Conservation (phyloP, 2,329 filamentous ascomycete genomes). For the Pseudogymnoascus sp. region DNA sequence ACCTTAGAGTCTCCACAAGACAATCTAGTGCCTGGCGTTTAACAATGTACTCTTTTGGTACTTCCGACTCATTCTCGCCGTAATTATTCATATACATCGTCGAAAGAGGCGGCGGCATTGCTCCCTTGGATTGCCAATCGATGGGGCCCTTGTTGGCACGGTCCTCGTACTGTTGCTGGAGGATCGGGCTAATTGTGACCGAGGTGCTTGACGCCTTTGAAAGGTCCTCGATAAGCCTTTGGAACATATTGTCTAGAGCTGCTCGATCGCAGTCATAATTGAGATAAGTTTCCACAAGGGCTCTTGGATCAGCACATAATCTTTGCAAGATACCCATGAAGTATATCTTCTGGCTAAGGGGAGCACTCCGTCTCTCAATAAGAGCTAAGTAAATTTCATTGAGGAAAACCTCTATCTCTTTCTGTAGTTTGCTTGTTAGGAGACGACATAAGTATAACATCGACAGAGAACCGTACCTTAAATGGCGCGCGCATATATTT, state of each 20-base stretch:
- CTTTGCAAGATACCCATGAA: slow-evolving; percentile 81
- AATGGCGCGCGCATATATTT: slow-evolving; percentile 88
- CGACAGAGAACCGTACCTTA: slow-evolving; percentile 52
- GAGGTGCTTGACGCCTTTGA: slow-evolving; percentile 78
- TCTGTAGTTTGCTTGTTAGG: slow-evolving; percentile 41
- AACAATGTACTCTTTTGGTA: slow-evolving; percentile 82
- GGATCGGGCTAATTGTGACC: slow-evolving; percentile 62
- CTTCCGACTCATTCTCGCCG: slow-evolving; percentile 57
- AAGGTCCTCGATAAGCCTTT: slow-evolving; percentile 87
- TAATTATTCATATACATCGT: slow-evolving; percentile 33
- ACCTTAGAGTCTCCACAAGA: slow-evolving; percentile 79
- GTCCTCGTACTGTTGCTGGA: slow-evolving; percentile 84
- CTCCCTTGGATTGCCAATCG: slow-evolving; percentile 84
- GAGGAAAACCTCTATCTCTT: slow-evolving; percentile 95
- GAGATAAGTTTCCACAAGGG: slow-evolving; percentile 88
- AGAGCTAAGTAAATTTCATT: slow-evolving; percentile 96
- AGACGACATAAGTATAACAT: background rate
- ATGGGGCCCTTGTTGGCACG: slow-evolving; percentile 49
- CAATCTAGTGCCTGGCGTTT: slow-evolving; percentile 86
- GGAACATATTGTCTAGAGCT: slow-evolving; percentile 91
- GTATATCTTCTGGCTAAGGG: slow-evolving; percentile 83
- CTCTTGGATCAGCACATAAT: slow-evolving; percentile 76
- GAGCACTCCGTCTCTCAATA: slow-evolving; percentile 77
- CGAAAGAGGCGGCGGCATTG: slow-evolving; percentile 77
- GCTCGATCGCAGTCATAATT: slow-evolving; percentile 97